phyloP scores from a whole-genome alignment of 148 eudicot genomes.

The Hydrangea macrophylla region DNA sequence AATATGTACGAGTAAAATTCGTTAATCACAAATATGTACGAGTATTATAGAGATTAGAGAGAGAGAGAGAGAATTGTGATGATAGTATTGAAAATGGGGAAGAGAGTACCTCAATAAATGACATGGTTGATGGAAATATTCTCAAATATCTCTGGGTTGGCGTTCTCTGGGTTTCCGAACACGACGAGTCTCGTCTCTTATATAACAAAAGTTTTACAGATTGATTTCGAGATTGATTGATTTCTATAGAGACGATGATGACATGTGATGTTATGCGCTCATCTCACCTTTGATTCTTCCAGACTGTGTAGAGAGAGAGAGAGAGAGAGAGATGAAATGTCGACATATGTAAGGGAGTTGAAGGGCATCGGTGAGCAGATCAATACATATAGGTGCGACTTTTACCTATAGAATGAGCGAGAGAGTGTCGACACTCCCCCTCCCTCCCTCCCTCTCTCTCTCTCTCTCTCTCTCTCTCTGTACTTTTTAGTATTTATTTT shows the following conservation, averaged over 20 bases:
- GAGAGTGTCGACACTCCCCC: constrained; percentile 43
- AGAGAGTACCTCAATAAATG: constrained; percentile 36
- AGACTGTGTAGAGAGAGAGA: constrained; percentile 12
- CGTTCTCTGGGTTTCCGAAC: neutral
- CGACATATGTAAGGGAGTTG: constrained; percentile 28
- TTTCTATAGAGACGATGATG: neutral
- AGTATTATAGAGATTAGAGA: neutral
- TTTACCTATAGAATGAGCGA: constrained; percentile 13
- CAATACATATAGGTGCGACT: constrained; percentile 1
- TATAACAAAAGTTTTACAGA: neutral
- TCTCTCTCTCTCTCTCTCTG: neutral
- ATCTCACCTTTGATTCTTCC: neutral
- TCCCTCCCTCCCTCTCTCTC: neutral
- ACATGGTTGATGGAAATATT: constrained; percentile 27
- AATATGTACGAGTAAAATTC: neutral
- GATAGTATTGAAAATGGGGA: neutral
- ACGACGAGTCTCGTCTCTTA: constrained; percentile 19
- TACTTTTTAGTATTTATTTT: no score
- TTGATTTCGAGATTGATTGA: neutral
- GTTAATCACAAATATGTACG: neutral
- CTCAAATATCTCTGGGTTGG: neutral
- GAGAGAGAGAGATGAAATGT: constrained; percentile 20
- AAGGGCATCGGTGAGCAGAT: constrained; percentile 11
- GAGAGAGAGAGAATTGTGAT: neutral
- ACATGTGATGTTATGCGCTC: neutral